These are phyloP conservation scores for Nothopassalora personata DNA, from an alignment of 2,329 filamentous ascomycete species.

Conservation along the genomic window DNA sequence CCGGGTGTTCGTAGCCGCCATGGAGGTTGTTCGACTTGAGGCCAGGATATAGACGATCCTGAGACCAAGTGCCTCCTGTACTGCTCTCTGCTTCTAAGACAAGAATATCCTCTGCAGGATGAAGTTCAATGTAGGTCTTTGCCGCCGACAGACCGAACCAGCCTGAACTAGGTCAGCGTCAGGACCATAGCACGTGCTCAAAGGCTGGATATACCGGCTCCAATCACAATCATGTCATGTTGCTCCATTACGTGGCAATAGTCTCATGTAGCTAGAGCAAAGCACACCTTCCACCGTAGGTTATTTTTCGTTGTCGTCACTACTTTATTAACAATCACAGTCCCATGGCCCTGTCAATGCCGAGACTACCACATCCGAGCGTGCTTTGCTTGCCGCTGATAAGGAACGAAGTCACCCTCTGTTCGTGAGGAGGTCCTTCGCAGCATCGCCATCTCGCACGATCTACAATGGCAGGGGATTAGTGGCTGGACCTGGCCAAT, in stretches of 20 bases:
- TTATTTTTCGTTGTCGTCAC: neutral
- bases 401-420: neutral
- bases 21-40: slow-evolving; percentile 70
- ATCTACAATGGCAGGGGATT: neutral
- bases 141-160: slow-evolving; percentile 45
- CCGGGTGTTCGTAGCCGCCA: slow-evolving; percentile 67
- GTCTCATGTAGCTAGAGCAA: neutral
- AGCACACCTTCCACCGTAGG: neutral
- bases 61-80: slow-evolving; percentile 65
- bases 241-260: slow-evolving; percentile 5
- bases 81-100: slow-evolving; percentile 39
- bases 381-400: neutral
- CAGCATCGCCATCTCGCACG: slow-evolving; percentile 1
- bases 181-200: neutral
- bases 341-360: neutral
- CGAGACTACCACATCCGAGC: neutral
- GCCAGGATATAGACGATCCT: slow-evolving; percentile 55
- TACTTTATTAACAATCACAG: neutral
- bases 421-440: neutral
- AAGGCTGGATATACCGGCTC: slow-evolving; percentile 43
- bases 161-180: slow-evolving; percentile 24
- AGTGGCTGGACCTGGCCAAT: neutral
- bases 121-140: slow-evolving; percentile 45
- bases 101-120: slow-evolving; percentile 38
- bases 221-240: slow-evolving; percentile 36